Evolutionary conservation across 768 basidiomycete genomes (phyloP).

Genomic region (Amanita jacksonii): DNA sequence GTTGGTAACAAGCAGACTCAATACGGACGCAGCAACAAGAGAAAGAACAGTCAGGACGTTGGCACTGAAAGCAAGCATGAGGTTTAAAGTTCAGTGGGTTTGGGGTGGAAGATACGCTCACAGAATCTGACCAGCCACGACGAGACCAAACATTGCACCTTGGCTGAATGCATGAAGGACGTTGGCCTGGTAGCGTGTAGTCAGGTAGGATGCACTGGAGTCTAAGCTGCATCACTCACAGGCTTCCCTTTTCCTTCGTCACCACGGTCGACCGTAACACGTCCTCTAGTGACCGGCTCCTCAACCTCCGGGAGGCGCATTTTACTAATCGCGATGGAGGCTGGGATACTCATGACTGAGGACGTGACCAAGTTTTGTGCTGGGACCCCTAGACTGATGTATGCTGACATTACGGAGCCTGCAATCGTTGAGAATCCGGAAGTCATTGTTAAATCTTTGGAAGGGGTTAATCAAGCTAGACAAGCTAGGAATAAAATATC

Average conservation of each 20-base stretch:
- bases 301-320: conserved; percentile 78
- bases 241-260: conserved; percentile 43
- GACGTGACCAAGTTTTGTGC: conserved; percentile 77
- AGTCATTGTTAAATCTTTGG: conserved; percentile 67
- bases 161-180: conserved; percentile 83
- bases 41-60: conserved; percentile 82
- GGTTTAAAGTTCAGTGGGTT: neutral
- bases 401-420: conserved; percentile 81
- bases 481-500: neutral
- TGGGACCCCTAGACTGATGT: conserved; percentile 71
- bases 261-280: conserved; percentile 75
- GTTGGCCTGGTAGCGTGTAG: conserved; percentile 38
- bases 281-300: conserved; percentile 79
- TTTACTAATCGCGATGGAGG: conserved; percentile 88
- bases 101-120: conserved; percentile 23
- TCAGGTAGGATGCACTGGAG: conserved; percentile 1
- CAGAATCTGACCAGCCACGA: conserved; percentile 85
- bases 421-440: conserved; percentile 92
- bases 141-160: conserved; percentile 76
- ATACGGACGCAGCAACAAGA: conserved; percentile 51
- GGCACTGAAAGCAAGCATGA: conserved; percentile 32
- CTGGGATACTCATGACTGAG: conserved; percentile 92
- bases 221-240: conserved; percentile 21
- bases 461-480: neutral
- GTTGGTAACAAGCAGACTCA: neutral